A percentile compares a stretch with the other conserved stretches of the same genome.
These are phyloP conservation scores for Nakazawaea anatomiae DNA, from an alignment of 805 yeast species.

Conservation along the genomic window DNA sequence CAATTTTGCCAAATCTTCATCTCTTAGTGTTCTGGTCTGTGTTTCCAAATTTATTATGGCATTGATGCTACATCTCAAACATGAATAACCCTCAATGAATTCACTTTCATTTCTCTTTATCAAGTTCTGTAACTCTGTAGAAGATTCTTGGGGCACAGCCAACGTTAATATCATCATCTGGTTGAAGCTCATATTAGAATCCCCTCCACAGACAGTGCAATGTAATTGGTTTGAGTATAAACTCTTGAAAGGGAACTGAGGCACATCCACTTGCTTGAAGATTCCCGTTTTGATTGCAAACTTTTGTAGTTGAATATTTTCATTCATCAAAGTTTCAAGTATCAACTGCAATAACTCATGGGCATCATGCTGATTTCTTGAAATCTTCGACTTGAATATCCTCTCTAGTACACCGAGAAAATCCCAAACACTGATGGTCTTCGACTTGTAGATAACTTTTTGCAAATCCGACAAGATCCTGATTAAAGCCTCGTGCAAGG, in stretches of 20 bases:
- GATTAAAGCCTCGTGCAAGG: conserved; percentile 54
- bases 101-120: conserved; percentile 55
- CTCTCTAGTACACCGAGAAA: conserved; percentile 66
- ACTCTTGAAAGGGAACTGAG: conserved; percentile 73
- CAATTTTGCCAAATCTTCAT: conserved; percentile 31
- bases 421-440: conserved; percentile 71
- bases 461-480: conserved; percentile 51
- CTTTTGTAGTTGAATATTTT: conserved; percentile 39
- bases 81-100: conserved; percentile 73
- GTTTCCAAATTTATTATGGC: conserved; percentile 27
- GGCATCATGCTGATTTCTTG: conserved; percentile 88
- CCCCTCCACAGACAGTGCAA: conserved; percentile 61
- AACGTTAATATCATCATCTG: conserved; percentile 70
- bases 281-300: conserved; percentile 17
- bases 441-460: conserved; percentile 47
- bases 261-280: conserved; percentile 25
- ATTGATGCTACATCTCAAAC: conserved; percentile 60
- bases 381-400: conserved; percentile 66
- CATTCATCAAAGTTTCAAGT: conserved; percentile 71
- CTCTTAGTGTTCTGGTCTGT: conserved; percentile 12
- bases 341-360: conserved; percentile 84
- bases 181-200: conserved; percentile 51
- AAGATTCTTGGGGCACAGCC: conserved; percentile 56
- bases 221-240: conserved; percentile 57
- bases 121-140: conserved; percentile 39